Evolutionary conservation across 352 stramenopile species (phyloP), one percentile per base, ranked within the genome.

Genomic region (Blastocystis hominis): DNA sequence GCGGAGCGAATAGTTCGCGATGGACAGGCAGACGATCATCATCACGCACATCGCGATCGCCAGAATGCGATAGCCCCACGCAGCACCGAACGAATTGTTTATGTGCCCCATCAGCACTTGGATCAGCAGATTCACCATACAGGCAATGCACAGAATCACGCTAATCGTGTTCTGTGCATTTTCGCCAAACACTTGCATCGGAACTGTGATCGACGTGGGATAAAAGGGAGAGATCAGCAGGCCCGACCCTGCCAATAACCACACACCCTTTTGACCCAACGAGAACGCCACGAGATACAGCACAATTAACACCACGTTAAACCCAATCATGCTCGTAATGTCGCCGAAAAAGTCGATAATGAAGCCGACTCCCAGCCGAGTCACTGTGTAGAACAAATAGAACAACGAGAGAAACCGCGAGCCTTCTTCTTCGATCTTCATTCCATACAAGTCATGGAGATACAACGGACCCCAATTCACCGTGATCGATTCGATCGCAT

Each of bases 111-210:
- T 75, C 15, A 87, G 5, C 4, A 78, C 62, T 34, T 87, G 77
- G 30, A 87, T 64, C 24, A 87, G 20, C 3, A 69, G 38, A 46
- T 64, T 87, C 6, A 87, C 77, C 17, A 87, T n/a, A 2, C 42
- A 36, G 9, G 77, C 46, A 3, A 87, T 17, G 30, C 62, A 78
- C 0, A 78, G 77, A 64, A 87, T 78, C 13, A 77, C 36, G 44
- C 77, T 87, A 6, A 87, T 66, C 20, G 77, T 64, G 55, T 87
- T 87, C 66, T 75, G 63, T 1, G 66, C 77, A 15, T 87, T 59
- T 2, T 15, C 42, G 4, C 77, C 77, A 44, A 87, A 87, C 13
- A 87, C 66, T n/a, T 87, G 38, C 62, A 87, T 87, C 2, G 62
- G 54, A 2, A 77, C 59, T 5, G 62, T 76, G 36, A 87, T 61